A percentile compares a stretch with the other conserved stretches of the same genome.
Conservation (phyloP, 352 stramenopile species). For the Blastocystis sp. region DNA sequence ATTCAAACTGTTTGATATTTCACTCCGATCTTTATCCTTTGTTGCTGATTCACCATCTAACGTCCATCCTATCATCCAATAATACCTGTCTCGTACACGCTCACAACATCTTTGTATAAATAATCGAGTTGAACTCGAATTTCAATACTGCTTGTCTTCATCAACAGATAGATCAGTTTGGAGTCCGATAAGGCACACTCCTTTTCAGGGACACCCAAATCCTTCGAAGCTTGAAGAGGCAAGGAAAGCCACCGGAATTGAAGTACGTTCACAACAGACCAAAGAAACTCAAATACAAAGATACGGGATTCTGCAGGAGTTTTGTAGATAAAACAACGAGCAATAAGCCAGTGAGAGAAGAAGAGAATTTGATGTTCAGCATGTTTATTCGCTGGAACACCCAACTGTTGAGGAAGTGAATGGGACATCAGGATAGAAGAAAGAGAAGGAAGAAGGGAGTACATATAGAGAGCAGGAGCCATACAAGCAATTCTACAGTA, state of each 20-base stretch:
- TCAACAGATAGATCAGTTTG: not conserved
- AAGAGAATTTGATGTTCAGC: not conserved
- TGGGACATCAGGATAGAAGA: not conserved
- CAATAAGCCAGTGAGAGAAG: constrained; percentile 7
- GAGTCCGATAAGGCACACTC: not conserved
- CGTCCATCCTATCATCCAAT: too few species aligned
- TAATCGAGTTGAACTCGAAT: constrained; percentile 20
- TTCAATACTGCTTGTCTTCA: not conserved
- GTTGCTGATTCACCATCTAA: not conserved
- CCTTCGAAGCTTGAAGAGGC: not conserved
- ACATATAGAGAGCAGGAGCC: not conserved
- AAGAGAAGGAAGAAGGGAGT: not conserved
- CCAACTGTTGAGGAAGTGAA: not conserved
- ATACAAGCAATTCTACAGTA: not conserved
- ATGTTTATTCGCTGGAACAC: not conserved
- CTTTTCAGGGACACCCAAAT: not conserved
- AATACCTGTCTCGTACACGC: not conserved
- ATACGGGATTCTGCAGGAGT: not conserved
- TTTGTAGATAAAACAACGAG: constrained; percentile 21
- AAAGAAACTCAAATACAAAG: constrained; percentile 12
- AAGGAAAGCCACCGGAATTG: not conserved
- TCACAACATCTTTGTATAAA: constrained; percentile 48
- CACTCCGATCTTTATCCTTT: not conserved
- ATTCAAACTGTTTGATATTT: not conserved
- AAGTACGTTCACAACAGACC: not conserved